Evolutionary conservation across 2,329 filamentous ascomycete genomes (phyloP).

Genomic region (Apiospora aurea): DNA sequence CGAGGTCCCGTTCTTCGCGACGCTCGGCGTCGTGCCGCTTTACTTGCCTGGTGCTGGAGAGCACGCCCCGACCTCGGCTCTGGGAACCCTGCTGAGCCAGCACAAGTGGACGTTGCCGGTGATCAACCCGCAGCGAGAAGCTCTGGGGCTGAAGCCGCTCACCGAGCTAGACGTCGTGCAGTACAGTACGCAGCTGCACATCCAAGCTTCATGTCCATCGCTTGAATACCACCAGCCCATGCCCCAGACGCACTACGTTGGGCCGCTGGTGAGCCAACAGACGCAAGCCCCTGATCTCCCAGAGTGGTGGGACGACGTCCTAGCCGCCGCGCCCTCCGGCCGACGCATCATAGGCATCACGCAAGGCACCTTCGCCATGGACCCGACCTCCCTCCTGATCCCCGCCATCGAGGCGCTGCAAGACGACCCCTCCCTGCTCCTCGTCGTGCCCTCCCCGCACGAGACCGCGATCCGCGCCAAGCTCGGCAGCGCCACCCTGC

Average conservation of each 20-base stretch:
- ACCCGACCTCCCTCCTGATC: constrained; percentile 15
- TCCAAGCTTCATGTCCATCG: constrained; percentile 14
- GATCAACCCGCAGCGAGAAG: constrained; percentile 21
- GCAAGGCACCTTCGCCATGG: constrained; percentile 24
- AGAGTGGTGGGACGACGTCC: constrained; percentile 17
- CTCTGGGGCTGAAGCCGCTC: constrained; percentile 2
- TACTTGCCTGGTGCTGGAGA: not conserved
- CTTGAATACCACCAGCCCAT: constrained; percentile 20
- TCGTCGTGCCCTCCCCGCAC: constrained; percentile 15
- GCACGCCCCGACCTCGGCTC: constrained; percentile 5
- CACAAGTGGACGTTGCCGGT: constrained; percentile 8
- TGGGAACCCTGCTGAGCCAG: constrained; percentile 9
- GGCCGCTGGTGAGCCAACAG: constrained; percentile 10
- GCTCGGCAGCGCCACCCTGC: not conserved
- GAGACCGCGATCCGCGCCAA: constrained; percentile 1
- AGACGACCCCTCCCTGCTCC: not conserved
- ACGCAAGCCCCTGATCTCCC: not conserved
- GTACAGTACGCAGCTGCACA: constrained; percentile 18
- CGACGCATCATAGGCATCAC: constrained; percentile 18
- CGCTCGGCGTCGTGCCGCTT: constrained; percentile 21
- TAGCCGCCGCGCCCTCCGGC: not conserved
- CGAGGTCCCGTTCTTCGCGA: constrained; percentile 18
- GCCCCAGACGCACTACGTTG: constrained; percentile 22
- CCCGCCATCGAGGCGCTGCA: constrained; percentile 15
- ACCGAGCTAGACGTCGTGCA: constrained; percentile 7